phyloP scores from a whole-genome alignment of 2,329 filamentous ascomycete genomes.

The Cladosporium sp. region DNA sequence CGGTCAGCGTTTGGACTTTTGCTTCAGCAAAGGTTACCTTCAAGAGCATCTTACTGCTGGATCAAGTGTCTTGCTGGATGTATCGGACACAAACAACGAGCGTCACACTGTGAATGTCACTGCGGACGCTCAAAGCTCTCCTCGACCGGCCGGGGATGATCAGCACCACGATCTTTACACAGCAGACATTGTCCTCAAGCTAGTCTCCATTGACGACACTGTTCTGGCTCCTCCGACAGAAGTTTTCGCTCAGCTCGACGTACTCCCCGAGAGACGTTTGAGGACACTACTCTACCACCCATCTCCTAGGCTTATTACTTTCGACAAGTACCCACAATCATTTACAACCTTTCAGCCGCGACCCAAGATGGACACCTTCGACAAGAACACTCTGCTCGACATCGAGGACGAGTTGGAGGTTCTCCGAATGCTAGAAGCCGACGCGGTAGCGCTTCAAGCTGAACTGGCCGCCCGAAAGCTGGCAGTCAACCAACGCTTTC shows the following conservation, averaged over 20 bases:
- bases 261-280: constrained; percentile 1
- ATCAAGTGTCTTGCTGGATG: constrained; percentile 3
- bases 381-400: constrained; percentile 15
- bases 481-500: constrained; percentile 35
- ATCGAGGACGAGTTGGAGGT: constrained; percentile 39
- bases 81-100: background rate
- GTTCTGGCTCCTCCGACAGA: constrained; percentile 4
- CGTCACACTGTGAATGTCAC: constrained; percentile 5
- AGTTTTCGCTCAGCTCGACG: constrained; percentile 1
- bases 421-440: constrained; percentile 30
- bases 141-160: background rate
- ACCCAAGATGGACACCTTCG: background rate
- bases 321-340: constrained; percentile 9
- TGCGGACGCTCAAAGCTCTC: constrained; percentile 1
- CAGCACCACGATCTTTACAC: background rate
- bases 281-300: constrained; percentile 4
- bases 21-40: constrained; percentile 1
- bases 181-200: background rate
- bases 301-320: constrained; percentile 1
- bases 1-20: constrained; percentile 11
- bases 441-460: constrained; percentile 24
- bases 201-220: constrained; percentile 7
- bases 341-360: constrained; percentile 3
- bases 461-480: constrained; percentile 27
- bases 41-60: background rate